phyloP scores from a whole-genome alignment of 148 eudicot genomes.

The Diospyros lotus region DNA sequence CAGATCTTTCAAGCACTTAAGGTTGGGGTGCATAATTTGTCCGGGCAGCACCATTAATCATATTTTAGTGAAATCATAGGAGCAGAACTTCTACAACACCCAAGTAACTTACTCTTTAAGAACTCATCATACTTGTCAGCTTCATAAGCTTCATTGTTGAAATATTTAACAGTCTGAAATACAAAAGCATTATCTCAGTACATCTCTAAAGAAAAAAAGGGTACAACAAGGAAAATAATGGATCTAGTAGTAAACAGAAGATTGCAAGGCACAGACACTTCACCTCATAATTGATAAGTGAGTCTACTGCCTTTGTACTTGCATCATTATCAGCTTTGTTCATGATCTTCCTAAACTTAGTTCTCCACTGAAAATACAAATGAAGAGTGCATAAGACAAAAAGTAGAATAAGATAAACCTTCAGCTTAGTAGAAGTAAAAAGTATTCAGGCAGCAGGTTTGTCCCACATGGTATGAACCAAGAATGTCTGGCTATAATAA shows the following conservation, averaged over 20 bases:
- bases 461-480: not conserved
- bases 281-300: constrained; percentile 95
- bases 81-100: not conserved
- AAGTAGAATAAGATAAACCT: not conserved
- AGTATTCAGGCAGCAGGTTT: not conserved
- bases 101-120: constrained; percentile 70
- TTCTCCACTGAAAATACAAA: constrained; percentile 70
- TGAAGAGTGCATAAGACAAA: constrained; percentile 6
- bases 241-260: not conserved
- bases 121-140: constrained; percentile 80
- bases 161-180: constrained; percentile 87
- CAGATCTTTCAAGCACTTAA: not conserved
- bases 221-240: not conserved
- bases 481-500: not conserved
- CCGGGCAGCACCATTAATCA: not conserved
- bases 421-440: constrained; percentile 5
- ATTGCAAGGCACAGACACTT: constrained; percentile 5
- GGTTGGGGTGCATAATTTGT: not conserved
- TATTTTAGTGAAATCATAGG: not conserved
- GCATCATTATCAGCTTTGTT: constrained; percentile 98
- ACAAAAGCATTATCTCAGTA: constrained; percentile 5
- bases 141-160: constrained; percentile 86
- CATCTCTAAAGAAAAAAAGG: not conserved
- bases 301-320: constrained; percentile 89
- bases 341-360: constrained; percentile 93